Evolutionary conservation across 305 asterid genomes (phyloP), one percentile per base, ranked within the genome.

Genomic region (Solanum aculeatissimum): DNA sequence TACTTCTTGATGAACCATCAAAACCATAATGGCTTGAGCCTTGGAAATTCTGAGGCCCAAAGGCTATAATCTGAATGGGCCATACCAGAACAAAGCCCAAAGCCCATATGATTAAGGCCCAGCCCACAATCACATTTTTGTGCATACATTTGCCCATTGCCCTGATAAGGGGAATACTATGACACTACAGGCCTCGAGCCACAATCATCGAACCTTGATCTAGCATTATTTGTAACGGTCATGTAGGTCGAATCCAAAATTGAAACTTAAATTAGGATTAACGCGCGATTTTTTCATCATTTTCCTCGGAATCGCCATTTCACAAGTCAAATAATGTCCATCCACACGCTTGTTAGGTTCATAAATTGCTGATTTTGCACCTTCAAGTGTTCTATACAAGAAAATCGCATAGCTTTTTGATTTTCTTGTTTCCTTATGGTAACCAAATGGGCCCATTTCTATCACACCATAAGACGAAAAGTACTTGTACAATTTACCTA

Each of bases 371-470:
- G 89, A 91, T 84, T 83, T 90, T 35, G 93, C 91, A 75, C 97
- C 87, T 78, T 90, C 98, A 7, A 85, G 51, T 69, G 86, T 87
- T 90, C 85, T 92, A 83, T 91, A 91, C 74, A 93, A 92, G 78
- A 94, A 92, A 89, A 91, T 82, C 42, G 93, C 92, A 84, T 90
- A 92, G 4, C 96, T 94, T 84, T 86, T 89, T 29, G 95, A 92
- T 51, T 92, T 92, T 45, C 97, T 91, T 14, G 95, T 91, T 83
- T 83, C 88, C 40, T 89, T 92, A 85, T 92, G 93, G 88, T 92
- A 88, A 15, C 94, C 96, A 54, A 93, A 75, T 11, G 96, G 97
- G 58, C 96, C 96, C 69, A 92, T 95, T 85, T 92, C 96, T 75
- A 92, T 92, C 89, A 91, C 95, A 74, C 96, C 96, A 85, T 90